Conservation (phyloP, 352 stramenopile species). For the Phytophthora fragariaefolia region DNA sequence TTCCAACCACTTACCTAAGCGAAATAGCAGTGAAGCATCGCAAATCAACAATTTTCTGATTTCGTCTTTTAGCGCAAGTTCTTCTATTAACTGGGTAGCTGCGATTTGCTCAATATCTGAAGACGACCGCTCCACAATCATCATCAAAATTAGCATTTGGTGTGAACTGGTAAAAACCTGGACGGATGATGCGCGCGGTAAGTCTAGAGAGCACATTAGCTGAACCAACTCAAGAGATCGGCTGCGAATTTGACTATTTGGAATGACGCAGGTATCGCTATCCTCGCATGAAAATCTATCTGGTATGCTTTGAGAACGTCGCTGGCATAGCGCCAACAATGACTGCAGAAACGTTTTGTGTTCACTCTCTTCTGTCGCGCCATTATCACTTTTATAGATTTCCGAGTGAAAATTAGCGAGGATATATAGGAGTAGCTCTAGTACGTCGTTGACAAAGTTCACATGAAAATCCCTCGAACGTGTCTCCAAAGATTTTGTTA, state of each 20-base stretch:
- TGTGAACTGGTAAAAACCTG: conserved; percentile 29
- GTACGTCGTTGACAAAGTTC: conserved; percentile 3
- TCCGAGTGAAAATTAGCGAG: conserved; percentile 23
- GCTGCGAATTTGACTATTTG: conserved; percentile 24
- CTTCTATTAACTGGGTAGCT: conserved; percentile 29
- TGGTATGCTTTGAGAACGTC: background rate
- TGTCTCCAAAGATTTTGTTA: no score
- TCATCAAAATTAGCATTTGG: conserved; percentile 35
- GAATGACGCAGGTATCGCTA: conserved; percentile 18
- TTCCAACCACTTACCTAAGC: conserved; percentile 27
- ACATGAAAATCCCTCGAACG: background rate
- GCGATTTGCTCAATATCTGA: conserved; percentile 31
- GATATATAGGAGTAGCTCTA: conserved; percentile 25
- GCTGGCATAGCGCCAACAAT: conserved; percentile 22
- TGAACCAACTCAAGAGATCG: conserved; percentile 32
- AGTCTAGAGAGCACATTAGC: conserved; percentile 40
- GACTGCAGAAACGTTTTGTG: conserved; percentile 22
- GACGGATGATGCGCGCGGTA: conserved; percentile 21
- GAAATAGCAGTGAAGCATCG: conserved; percentile 15
- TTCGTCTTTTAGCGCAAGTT: conserved; percentile 26
- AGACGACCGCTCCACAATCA: conserved; percentile 35
- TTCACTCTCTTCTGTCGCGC: conserved; percentile 16
- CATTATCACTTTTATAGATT: conserved; percentile 25
- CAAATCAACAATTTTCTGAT: conserved; percentile 24
- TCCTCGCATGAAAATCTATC: background rate